These are phyloP conservation scores for Calycina marina DNA, from an alignment of 2,329 filamentous ascomycete species.

Conservation along the genomic window DNA sequence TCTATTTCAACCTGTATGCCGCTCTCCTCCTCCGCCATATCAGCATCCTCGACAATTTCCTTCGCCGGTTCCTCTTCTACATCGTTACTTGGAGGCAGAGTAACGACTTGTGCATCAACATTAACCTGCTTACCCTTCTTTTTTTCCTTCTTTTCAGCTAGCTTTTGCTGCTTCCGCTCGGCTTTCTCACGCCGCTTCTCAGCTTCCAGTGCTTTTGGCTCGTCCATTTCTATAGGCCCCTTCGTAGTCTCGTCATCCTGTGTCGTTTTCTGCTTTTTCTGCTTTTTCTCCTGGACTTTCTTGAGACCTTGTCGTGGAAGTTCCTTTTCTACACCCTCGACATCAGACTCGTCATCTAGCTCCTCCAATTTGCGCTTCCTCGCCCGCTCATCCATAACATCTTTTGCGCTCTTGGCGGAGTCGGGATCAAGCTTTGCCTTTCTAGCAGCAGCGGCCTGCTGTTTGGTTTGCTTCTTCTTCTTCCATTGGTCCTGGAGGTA, in stretches of 20 bases:
- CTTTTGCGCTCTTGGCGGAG: slow-evolving; percentile 79
- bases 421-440: slow-evolving; percentile 84
- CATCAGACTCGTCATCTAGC: slow-evolving; percentile 32
- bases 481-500: slow-evolving; percentile 70
- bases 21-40: slow-evolving; percentile 11
- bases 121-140: slow-evolving; percentile 21
- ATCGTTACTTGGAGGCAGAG: slow-evolving; percentile 5
- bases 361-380: slow-evolving; percentile 72
- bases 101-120: slow-evolving; percentile 2
- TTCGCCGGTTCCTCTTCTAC: slow-evolving; percentile 15
- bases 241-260: slow-evolving; percentile 2
- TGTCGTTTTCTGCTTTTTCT: slow-evolving; percentile 40
- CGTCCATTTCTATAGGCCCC: slow-evolving; percentile 23
- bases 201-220: slow-evolving; percentile 4
- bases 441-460: slow-evolving; percentile 69
- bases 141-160: slow-evolving; percentile 31
- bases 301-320: slow-evolving; percentile 50
- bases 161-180: slow-evolving; percentile 22
- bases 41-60: slow-evolving; percentile 17
- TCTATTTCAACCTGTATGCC: slow-evolving; percentile 23
- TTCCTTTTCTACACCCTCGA: slow-evolving; percentile 42
- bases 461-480: slow-evolving; percentile 90
- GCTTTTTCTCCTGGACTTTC: slow-evolving; percentile 25
- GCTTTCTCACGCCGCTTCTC: slow-evolving; percentile 17
- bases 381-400: slow-evolving; percentile 73